Percentiles rank a stretch among this genome's conserved stretches.
phyloP scores from a whole-genome alignment of 345 rosid species.

The Stellera chamaejasme region DNA sequence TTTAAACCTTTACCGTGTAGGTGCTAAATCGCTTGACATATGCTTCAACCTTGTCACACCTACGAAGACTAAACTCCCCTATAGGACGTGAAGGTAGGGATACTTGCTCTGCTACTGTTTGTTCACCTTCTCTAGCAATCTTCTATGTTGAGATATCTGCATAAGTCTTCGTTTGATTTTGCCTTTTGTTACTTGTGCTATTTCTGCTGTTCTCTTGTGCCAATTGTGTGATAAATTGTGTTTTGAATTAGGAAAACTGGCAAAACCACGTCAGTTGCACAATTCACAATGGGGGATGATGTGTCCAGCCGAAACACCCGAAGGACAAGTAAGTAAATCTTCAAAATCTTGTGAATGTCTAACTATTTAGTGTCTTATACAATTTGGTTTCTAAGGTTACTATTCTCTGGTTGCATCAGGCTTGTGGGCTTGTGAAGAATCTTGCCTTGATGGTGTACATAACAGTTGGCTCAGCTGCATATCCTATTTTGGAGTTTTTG shows the following conservation, averaged over 20 bases:
- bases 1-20: conserved; percentile 22
- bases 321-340: conserved; percentile 78
- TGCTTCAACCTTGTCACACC: conserved; percentile 92
- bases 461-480: conserved; percentile 94
- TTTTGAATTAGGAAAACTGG: conserved; percentile 72
- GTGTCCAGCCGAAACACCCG: conserved; percentile 99
- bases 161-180: conserved; percentile 2
- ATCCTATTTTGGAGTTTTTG: conserved; percentile 86
- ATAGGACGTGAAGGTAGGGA: conserved; percentile 94
- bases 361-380: no score
- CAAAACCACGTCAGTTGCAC: conserved; percentile 96
- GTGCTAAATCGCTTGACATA: conserved; percentile 93
- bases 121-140: neutral
- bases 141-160: neutral
- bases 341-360: no score
- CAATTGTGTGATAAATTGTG: conserved; percentile 7
- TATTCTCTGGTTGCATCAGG: conserved; percentile 34
- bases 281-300: conserved; percentile 99
- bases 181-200: neutral
- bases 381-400: neutral
- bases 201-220: neutral
- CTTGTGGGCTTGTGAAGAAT: conserved; percentile 96
- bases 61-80: conserved; percentile 95
- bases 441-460: conserved; percentile 97
- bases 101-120: conserved; percentile 11